These are phyloP conservation scores for Cyberlindnera petersonii DNA, from an alignment of 805 yeast species.

Conservation along the genomic window DNA sequence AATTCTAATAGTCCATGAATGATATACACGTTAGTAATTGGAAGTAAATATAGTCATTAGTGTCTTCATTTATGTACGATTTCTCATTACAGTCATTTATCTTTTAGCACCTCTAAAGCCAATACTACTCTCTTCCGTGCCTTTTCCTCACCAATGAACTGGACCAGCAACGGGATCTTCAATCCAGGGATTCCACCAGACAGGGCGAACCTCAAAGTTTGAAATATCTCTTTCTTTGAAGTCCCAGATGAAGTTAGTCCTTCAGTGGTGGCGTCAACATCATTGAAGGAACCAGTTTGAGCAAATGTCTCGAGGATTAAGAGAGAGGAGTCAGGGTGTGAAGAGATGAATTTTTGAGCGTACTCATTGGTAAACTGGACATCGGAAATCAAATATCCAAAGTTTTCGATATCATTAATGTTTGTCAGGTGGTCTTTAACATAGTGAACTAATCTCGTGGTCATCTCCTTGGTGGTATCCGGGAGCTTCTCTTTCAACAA, in stretches of 20 bases:
- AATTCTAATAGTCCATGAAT: background rate
- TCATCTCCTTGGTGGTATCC: constrained; percentile 29
- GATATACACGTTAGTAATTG: background rate
- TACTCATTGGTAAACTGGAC: constrained; percentile 22
- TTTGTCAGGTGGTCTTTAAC: constrained; percentile 50
- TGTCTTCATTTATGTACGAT: background rate
- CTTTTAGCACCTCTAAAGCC: constrained; percentile 17
- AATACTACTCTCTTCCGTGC: constrained; percentile 25
- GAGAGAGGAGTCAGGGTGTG: constrained; percentile 12
- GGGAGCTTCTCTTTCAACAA: constrained; percentile 19
- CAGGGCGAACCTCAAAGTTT: constrained; percentile 60
- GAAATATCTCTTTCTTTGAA: constrained; percentile 44
- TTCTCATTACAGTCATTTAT: background rate
- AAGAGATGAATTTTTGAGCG: constrained; percentile 32
- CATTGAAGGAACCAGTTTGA: constrained; percentile 1
- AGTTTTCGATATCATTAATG: constrained; percentile 49
- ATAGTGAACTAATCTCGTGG: constrained; percentile 37
- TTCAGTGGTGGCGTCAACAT: constrained; percentile 7
- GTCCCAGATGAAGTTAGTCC: constrained; percentile 21
- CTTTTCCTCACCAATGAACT: constrained; percentile 48
- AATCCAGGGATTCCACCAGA: constrained; percentile 71
- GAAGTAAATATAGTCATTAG: too few relatives aligned
- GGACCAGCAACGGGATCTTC: constrained; percentile 54
- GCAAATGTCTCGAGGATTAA: constrained; percentile 20
- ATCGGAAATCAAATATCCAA: constrained; percentile 45